These are phyloP conservation scores for Prunus fruticosa DNA, from an alignment of 306 rosid species.

Conservation along the genomic window DNA sequence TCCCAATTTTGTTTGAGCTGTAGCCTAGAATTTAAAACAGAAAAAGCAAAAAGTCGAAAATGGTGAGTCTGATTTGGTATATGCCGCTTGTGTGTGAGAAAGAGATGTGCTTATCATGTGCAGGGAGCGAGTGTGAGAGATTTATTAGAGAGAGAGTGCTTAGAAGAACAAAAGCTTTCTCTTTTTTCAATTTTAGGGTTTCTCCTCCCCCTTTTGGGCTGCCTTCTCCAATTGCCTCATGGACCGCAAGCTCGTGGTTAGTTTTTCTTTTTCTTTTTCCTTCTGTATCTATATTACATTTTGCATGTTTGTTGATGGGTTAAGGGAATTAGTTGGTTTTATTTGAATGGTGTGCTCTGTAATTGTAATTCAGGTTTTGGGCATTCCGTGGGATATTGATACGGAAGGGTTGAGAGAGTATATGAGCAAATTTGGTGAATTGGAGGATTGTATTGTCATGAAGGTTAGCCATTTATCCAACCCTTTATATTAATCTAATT, in stretches of 20 bases:
- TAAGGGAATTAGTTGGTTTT: background rate
- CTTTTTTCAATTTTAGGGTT: slow-evolving; percentile 39
- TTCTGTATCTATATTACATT: background rate
- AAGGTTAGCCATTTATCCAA: slow-evolving; percentile 47
- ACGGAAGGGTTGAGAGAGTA: slow-evolving; percentile 78
- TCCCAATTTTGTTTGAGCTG: slow-evolving; percentile 28
- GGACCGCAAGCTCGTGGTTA: slow-evolving; percentile 97
- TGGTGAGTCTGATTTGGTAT: slow-evolving; percentile 63
- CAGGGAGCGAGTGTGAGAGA: slow-evolving; percentile 91
- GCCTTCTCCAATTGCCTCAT: slow-evolving; percentile 27
- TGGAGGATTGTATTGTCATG: slow-evolving; percentile 90
- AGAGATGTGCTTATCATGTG: slow-evolving; percentile 84
- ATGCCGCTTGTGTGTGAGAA: slow-evolving; percentile 75
- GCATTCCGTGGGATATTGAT: slow-evolving; percentile 79
- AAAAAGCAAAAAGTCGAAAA: slow-evolving; percentile 1
- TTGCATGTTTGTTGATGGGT: background rate
- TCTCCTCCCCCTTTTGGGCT: slow-evolving; percentile 25
- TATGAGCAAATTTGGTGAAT: slow-evolving; percentile 79
- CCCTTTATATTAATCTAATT: background rate
- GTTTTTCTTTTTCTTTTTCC: slow-evolving; percentile 11
- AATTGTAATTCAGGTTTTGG: slow-evolving; percentile 54
- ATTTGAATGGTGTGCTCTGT: background rate
- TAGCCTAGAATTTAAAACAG: background rate
- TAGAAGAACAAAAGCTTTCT: slow-evolving; percentile 48
- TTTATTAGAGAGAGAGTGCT: slow-evolving; percentile 70